These are phyloP conservation scores for Rhodosporidiobolus odoratus DNA, from an alignment of 768 basidiomycete genomes.

Conservation along the genomic window DNA sequence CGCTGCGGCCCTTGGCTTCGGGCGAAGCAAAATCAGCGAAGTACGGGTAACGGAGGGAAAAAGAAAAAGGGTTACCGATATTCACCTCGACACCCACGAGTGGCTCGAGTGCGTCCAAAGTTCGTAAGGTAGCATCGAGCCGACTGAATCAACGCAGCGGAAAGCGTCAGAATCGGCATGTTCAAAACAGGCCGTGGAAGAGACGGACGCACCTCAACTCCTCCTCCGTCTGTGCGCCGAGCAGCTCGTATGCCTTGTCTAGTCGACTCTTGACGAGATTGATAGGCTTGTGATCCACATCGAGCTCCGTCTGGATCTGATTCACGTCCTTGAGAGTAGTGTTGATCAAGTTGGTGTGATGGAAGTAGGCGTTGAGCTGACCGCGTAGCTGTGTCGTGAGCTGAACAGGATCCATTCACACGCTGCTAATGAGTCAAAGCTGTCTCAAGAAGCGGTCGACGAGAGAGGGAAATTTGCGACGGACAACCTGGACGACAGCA, in stretches of 20 bases:
- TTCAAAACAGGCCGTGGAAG: not conserved
- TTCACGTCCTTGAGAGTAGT: conserved; percentile 24
- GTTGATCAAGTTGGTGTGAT: conserved; percentile 9
- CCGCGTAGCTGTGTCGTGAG: conserved; percentile 20
- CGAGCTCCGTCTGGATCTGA: conserved; percentile 28
- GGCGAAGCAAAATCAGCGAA: no score
- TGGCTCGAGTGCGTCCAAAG: conserved; percentile 14
- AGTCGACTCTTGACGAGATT: conserved; percentile 2
- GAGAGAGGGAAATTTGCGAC: not conserved
- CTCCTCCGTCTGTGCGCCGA: conserved; percentile 15
- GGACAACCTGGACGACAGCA: no score
- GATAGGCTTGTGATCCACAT: conserved; percentile 20
- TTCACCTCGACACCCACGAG: not conserved
- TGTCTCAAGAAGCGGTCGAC: not conserved
- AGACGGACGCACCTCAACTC: conserved; percentile 26
- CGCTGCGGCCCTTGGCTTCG: conserved; percentile 7
- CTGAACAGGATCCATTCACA: conserved; percentile 6
- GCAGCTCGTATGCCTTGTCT: conserved; percentile 22
- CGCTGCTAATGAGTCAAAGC: no score
- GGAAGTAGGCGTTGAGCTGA: conserved; percentile 20
- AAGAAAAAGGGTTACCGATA: not conserved
- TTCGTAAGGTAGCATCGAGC: conserved; percentile 13
- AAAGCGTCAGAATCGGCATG: not conserved
- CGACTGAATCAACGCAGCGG: not conserved
- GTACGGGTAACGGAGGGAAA: not conserved